Base-by-base conservation (phyloP, 768 basidiomycete genomes). In the Pulveroboletus sp. region DNA sequence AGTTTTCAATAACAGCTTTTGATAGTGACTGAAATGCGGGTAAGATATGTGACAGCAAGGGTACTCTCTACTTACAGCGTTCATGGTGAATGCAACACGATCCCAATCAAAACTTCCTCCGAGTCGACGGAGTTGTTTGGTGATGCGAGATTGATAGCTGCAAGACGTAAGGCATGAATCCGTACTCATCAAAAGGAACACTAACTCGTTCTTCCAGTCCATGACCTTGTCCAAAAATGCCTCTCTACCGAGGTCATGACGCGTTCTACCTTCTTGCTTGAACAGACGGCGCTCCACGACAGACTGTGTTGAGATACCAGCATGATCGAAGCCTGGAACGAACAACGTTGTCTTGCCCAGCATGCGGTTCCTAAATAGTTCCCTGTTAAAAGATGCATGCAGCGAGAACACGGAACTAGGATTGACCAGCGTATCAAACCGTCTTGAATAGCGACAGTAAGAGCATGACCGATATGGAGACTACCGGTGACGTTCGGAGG, bases 401-500 rank as follows among this genome's bases (percentile, higher is more conserved):
- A 5, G 18, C 13, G n/a, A 50, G 4, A 31, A 31, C 2, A 27
- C 3, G 7, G 13, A 24, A 73, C 82, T 56, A 8, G 13, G 24
- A 73, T 81, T 55, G 30, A 86, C 94, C 95, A 99, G 64, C 96
- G 82, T 43, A 93, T 75, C 54, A 99, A 70, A 1, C 81, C 71
- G 64, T 99, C 96, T 62, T 98, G 93, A 52, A 99, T 86, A 5
- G 93, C 88, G 8, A 86, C 79, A 1, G 94, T 95, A 47, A 99
- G 75, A 3, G 84, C 95, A 58, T 99, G 96, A 3, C 96, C 96
- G 50, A 96, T 93, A 62, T 99, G 95, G 50, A 99, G 73, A 53
- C 81, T 86, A 7, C 96, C 96, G 0, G 96, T 99, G 56, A 99
- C 93, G 60, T 98, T 98, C 4, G 96, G 96, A 3, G 95, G 95